phyloP scores from a whole-genome alignment of 495 filamentous ascomycete species.

The Cairneyella variabilis region DNA sequence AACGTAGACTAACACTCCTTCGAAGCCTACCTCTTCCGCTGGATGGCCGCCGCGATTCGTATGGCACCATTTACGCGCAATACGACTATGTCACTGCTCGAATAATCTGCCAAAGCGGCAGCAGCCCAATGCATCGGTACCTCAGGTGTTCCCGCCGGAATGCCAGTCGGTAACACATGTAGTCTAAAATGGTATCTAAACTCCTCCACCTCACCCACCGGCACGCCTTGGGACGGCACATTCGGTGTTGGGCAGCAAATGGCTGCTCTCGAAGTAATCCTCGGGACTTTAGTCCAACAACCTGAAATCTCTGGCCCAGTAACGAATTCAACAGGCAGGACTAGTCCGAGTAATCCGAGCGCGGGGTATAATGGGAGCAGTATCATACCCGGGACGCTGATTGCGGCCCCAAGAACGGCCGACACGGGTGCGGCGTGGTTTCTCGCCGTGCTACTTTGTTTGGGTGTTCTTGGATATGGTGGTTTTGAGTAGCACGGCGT shows the following conservation, averaged over 20 bases:
- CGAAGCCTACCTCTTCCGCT: constrained; percentile 82
- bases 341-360: constrained; percentile 64
- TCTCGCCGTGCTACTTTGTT: constrained; percentile 41
- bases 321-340: constrained; percentile 64
- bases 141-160: constrained; percentile 32
- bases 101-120: constrained; percentile 60
- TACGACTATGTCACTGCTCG: constrained; percentile 57
- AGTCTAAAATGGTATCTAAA: constrained; percentile 65
- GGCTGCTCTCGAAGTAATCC: constrained; percentile 63
- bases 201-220: too few species aligned
- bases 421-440: constrained; percentile 60
- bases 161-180: constrained; percentile 51
- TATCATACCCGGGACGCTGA: constrained; percentile 14
- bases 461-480: background rate
- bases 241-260: constrained; percentile 65
- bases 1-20: constrained; percentile 76
- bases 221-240: constrained; percentile 55
- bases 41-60: constrained; percentile 67
- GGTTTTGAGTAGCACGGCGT: constrained; percentile 11
- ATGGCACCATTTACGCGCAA: constrained; percentile 64
- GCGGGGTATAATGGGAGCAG: constrained; percentile 45
- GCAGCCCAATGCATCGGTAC: constrained; percentile 67
- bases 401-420: constrained; percentile 37
- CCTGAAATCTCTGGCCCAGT: constrained; percentile 41
- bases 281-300: constrained; percentile 44